Conservation (phyloP, 345 rosid species). For the Trapa bicornis region DNA sequence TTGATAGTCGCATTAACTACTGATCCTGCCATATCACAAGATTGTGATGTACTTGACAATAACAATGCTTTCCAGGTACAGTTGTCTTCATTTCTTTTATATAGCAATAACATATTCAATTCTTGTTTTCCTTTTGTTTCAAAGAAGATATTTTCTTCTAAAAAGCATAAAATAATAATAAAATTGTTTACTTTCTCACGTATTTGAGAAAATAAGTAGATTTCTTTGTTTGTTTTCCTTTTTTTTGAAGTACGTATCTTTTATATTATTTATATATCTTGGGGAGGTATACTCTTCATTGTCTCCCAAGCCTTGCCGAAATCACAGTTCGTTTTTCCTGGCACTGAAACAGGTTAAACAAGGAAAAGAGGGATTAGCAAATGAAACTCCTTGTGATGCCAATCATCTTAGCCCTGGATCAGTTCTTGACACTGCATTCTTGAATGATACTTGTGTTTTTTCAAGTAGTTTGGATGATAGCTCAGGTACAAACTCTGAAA, state of each 20-base stretch:
- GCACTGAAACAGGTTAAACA: slow-evolving; percentile 20
- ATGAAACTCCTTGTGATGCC: slow-evolving; percentile 20
- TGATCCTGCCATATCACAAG: slow-evolving; percentile 28
- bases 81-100: background rate
- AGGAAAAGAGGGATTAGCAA: slow-evolving; percentile 17
- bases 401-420: slow-evolving; percentile 83
- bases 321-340: background rate
- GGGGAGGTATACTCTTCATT: too few species aligned
- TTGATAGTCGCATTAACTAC: slow-evolving; percentile 58
- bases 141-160: background rate
- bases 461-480: slow-evolving; percentile 64
- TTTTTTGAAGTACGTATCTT: background rate
- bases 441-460: slow-evolving; percentile 50
- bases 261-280: background rate
- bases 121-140: background rate
- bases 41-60: slow-evolving; percentile 10
- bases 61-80: slow-evolving; percentile 18
- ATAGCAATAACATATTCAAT: background rate
- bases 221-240: background rate
- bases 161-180: too few species aligned
- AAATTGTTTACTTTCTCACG: too few species aligned
- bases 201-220: too few species aligned
- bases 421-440: slow-evolving; percentile 80
- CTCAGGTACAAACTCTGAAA: slow-evolving; percentile 36
- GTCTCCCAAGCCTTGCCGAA: background rate